Conservation (phyloP, 73 alveolate species). For the Loxodes magnus region DNA sequence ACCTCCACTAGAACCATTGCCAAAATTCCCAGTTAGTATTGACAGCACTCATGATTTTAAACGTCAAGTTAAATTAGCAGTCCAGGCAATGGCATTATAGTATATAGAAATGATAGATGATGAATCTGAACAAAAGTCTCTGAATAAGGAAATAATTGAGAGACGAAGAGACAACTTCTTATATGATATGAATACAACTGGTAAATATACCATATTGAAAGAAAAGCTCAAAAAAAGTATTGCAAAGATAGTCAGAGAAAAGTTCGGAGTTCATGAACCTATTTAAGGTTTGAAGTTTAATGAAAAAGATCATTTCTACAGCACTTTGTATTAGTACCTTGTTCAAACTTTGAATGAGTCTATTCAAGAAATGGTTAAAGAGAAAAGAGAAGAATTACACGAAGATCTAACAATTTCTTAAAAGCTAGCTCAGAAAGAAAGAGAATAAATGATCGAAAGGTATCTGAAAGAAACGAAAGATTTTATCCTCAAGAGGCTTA, state of each 20-base stretch:
- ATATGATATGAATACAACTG: slow-evolving; percentile 85
- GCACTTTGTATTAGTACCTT: slow-evolving; percentile 78
- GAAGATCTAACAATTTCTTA: slow-evolving; percentile 68
- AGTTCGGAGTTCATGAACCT: slow-evolving; percentile 69
- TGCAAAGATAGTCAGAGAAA: slow-evolving; percentile 86
- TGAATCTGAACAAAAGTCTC: too few species aligned
- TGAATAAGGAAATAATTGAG: slow-evolving; percentile 23
- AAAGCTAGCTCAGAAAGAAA: slow-evolving; percentile 62
- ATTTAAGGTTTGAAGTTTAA: slow-evolving; percentile 79
- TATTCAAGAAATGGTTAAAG: slow-evolving; percentile 47
- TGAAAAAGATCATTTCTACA: slow-evolving; percentile 84
- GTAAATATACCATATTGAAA: slow-evolving; percentile 87
- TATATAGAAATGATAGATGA: too few species aligned
- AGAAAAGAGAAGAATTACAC: slow-evolving; percentile 78
- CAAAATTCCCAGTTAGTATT: slow-evolving; percentile 42
- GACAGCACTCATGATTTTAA: slow-evolving; percentile 82
- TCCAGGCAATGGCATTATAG: slow-evolving; percentile 49
- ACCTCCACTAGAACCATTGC: slow-evolving; percentile 71
- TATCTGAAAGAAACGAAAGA: slow-evolving; percentile 65
- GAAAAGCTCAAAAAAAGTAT: slow-evolving; percentile 91
- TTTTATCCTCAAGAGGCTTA: slow-evolving; percentile 66
- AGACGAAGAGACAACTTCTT: slow-evolving; percentile 79
- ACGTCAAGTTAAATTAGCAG: slow-evolving; percentile 69
- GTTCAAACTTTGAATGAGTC: slow-evolving; percentile 74
- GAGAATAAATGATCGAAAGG: slow-evolving; percentile 49